Conservation (phyloP, 768 basidiomycete genomes). For the Boletus sp. region DNA sequence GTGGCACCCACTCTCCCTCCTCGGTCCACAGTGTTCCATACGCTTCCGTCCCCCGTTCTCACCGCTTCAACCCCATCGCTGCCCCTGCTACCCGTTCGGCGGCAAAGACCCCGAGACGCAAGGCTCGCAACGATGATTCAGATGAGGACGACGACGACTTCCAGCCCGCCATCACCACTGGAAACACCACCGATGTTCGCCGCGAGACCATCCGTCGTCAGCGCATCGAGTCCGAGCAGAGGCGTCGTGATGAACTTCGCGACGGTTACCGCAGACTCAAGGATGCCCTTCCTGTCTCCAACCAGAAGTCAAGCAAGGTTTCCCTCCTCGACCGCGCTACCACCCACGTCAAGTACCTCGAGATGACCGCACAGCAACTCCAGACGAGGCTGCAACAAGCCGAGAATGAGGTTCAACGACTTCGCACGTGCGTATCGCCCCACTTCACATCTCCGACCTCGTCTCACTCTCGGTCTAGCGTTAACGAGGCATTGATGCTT, state of each 20-base stretch:
- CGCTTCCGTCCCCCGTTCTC: slow-evolving; percentile 67
- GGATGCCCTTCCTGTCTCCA: slow-evolving; percentile 83
- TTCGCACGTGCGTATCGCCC: slow-evolving; percentile 48
- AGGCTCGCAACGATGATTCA: slow-evolving; percentile 58
- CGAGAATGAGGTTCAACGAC: slow-evolving; percentile 76
- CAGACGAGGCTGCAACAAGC: slow-evolving; percentile 75
- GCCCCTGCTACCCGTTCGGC: slow-evolving; percentile 51
- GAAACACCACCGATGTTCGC: slow-evolving; percentile 60
- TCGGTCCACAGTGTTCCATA: slow-evolving; percentile 48
- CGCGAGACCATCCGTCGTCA: slow-evolving; percentile 89
- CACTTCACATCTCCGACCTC: not conserved
- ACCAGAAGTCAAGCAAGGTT: slow-evolving; percentile 93
- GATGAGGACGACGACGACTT: slow-evolving; percentile 77
- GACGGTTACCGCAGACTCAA: slow-evolving; percentile 90
- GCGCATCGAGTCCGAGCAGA: slow-evolving; percentile 92
- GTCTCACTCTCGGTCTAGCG: slow-evolving; percentile 33
- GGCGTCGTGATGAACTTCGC: slow-evolving; percentile 87
- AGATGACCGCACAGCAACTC: slow-evolving; percentile 71
- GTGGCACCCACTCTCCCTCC: slow-evolving; percentile 53
- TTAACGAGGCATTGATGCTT: slow-evolving; percentile 89
- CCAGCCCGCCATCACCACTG: slow-evolving; percentile 46
- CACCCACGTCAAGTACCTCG: slow-evolving; percentile 82
- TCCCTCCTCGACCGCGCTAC: slow-evolving; percentile 86
- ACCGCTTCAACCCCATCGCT: slow-evolving; percentile 73
- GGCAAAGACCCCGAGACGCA: slow-evolving; percentile 46